phyloP scores from a whole-genome alignment of 805 yeast species.

The Tetrapisispora pingtungensis region DNA sequence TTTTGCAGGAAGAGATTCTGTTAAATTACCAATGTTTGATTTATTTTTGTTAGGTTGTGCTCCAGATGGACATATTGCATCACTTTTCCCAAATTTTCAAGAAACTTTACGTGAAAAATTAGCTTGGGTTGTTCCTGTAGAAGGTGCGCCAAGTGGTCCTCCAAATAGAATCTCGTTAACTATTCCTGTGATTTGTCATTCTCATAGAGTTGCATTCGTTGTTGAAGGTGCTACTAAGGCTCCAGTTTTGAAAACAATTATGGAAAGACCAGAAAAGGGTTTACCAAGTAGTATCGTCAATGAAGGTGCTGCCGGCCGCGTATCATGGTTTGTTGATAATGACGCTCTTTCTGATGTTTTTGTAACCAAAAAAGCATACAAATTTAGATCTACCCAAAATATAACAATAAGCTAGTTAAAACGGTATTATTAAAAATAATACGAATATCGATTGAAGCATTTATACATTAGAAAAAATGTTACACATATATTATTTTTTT shows the following conservation, averaged over 20 bases:
- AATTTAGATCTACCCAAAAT: constrained; percentile 10
- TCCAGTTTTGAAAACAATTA: constrained; percentile 77
- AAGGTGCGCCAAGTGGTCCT: constrained; percentile 86
- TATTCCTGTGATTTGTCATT: constrained; percentile 89
- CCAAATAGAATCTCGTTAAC: constrained; percentile 77
- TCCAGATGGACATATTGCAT: constrained; percentile 96
- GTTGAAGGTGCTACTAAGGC: constrained; percentile 96
- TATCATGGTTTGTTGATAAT: constrained; percentile 94
- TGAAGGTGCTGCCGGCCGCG: constrained; percentile 94
- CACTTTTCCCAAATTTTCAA: constrained; percentile 82
- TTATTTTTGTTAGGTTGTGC: constrained; percentile 90
- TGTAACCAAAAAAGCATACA: constrained; percentile 26
- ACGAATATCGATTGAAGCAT: not conserved
- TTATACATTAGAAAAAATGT: not conserved
- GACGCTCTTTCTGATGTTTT: constrained; percentile 78
- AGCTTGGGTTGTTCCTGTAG: constrained; percentile 94
- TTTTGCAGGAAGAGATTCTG: constrained; percentile 94
- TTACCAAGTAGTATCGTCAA: constrained; percentile 88
- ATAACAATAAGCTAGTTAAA: not conserved
- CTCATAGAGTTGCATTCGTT: constrained; percentile 85
- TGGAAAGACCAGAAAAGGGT: constrained; percentile 96
- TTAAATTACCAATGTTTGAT: constrained; percentile 91
- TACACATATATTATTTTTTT: not conserved
- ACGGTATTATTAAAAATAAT: not conserved
- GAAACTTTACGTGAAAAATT: constrained; percentile 78